These are phyloP conservation scores for Phytopythium vexans DNA, from an alignment of 352 stramenopile genomes.

Conservation along the genomic window DNA sequence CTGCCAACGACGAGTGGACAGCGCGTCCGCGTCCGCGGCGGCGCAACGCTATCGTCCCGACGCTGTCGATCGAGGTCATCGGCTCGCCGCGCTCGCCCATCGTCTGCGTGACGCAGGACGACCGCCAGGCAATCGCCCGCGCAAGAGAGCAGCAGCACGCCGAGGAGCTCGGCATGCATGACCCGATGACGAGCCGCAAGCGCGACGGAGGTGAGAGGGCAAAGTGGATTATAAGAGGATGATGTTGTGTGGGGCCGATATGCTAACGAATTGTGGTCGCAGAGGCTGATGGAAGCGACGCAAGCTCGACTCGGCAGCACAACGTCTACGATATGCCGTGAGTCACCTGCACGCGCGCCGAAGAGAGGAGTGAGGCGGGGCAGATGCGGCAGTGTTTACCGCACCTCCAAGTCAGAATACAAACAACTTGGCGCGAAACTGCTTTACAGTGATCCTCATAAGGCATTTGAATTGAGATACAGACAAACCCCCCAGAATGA, in stretches of 20 bases:
- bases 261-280: too few species aligned
- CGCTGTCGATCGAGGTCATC: conserved; percentile 36
- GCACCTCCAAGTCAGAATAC: too few species aligned
- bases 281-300: too few species aligned
- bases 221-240: too few species aligned
- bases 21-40: conserved; percentile 19
- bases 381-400: too few species aligned
- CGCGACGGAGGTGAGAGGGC: not conserved
- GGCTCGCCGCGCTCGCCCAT: conserved; percentile 40
- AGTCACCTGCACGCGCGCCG: conserved; percentile 5
- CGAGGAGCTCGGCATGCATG: conserved; percentile 6
- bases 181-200: not conserved
- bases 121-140: conserved; percentile 25
- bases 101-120: conserved; percentile 29
- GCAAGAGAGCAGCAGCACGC: conserved; percentile 26
- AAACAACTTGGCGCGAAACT: too few species aligned
- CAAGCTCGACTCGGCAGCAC: not conserved
- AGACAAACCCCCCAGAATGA: too few species aligned
- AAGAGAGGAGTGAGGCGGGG: not conserved
- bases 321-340: conserved; percentile 15
- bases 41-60: conserved; percentile 55
- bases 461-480: too few species aligned
- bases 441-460: too few species aligned
- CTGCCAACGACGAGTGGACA: not conserved
- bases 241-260: too few species aligned